phyloP scores from a whole-genome alignment of 2,329 filamentous ascomycete species.

The Zasmidium cellare region DNA sequence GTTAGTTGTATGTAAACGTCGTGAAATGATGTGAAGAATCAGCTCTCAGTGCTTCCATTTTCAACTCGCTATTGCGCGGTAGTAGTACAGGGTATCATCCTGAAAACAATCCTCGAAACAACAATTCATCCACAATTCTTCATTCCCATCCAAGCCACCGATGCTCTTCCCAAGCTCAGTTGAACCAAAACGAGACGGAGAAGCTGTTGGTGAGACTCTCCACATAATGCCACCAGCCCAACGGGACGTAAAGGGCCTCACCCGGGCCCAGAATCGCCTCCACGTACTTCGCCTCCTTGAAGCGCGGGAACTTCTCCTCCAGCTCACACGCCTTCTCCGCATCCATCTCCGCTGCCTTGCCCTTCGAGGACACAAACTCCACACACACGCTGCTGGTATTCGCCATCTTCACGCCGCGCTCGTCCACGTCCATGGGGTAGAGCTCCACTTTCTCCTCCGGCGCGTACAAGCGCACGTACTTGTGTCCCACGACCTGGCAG shows the following conservation, averaged over 20 bases:
- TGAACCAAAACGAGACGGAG: slow-evolving; percentile 98
- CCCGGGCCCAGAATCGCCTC: slow-evolving; percentile 80
- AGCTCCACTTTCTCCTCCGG: slow-evolving; percentile 62
- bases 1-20: slow-evolving; percentile 13
- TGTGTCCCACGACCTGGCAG: slow-evolving; percentile 82
- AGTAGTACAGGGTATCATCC: not conserved
- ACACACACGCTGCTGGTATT: slow-evolving; percentile 85
- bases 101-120: not conserved
- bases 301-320: slow-evolving; percentile 49
- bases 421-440: slow-evolving; percentile 62
- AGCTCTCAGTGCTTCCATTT: no score
- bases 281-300: slow-evolving; percentile 63
- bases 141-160: no score
- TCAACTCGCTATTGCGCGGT: not conserved
- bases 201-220: slow-evolving; percentile 81
- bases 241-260: slow-evolving; percentile 83
- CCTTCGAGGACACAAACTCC: slow-evolving; percentile 11
- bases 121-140: not conserved
- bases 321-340: slow-evolving; percentile 21
- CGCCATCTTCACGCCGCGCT: slow-evolving; percentile 78
- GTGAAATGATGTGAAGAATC: slow-evolving; percentile 13
- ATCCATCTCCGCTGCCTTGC: not conserved
- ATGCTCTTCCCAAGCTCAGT: slow-evolving; percentile 40
- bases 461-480: slow-evolving; percentile 87
- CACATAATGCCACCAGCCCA: slow-evolving; percentile 99